Evolutionary conservation across 2,329 filamentous ascomycete genomes (phyloP).

Genomic region (Arthrobotrys entomopaga): DNA sequence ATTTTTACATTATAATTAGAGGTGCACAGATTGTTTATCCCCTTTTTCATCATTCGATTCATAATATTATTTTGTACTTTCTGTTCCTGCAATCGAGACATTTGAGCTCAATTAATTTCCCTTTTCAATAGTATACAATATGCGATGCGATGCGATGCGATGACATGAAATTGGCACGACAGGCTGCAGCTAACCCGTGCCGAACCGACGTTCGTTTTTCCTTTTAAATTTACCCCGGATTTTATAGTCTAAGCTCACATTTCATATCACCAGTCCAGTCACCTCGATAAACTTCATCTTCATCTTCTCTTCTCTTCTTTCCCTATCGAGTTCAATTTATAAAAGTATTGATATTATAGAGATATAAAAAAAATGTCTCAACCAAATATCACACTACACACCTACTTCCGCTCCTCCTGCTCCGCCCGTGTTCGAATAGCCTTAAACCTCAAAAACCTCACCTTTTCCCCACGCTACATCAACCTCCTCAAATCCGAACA

Average conservation of each 20-base stretch:
- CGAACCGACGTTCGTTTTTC: not conserved
- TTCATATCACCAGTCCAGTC: not conserved
- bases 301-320: not conserved
- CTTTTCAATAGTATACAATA: not conserved
- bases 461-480: constrained; percentile 65
- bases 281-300: not conserved
- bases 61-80: not conserved
- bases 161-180: too few species aligned
- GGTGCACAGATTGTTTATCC: too few species aligned
- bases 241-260: too few species aligned
- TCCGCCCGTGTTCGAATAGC: constrained; percentile 72
- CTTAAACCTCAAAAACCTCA: constrained; percentile 68
- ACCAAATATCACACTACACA: constrained; percentile 64
- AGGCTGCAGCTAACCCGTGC: constrained; percentile 12
- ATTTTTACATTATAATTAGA: too few species aligned
- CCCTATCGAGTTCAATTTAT: not conserved
- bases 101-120: too few species aligned
- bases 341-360: not conserved
- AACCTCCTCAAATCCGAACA: constrained; percentile 70
- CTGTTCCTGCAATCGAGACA: not conserved
- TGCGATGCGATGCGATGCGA: not conserved
- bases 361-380: constrained; percentile 15
- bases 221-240: constrained; percentile 7
- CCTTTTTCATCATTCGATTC: not conserved
- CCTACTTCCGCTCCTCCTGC: constrained; percentile 73